Base-by-base conservation (phyloP, 352 stramenopile genomes). In the Saprolegnia parasitica region DNA sequence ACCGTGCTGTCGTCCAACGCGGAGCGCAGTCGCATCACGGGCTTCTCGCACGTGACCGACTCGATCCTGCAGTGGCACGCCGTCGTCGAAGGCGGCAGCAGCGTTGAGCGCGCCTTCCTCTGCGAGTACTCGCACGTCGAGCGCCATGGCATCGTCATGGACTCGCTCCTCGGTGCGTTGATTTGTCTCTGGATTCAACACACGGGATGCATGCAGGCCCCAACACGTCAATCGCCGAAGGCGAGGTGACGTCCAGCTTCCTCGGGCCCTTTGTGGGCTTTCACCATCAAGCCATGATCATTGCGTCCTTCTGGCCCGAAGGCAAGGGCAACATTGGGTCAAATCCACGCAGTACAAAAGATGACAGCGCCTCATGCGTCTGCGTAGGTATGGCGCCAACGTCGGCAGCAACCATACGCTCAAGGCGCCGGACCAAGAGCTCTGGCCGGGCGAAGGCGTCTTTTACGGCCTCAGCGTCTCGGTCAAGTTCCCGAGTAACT, bases 381-480 rank as follows among this genome's bases (percentile, higher is more conserved):
- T 35, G 29, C 29, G 29, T 62, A 70, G 63, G 0, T 70, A 70
- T n/a, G 94, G 94, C 32, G 93, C 92, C 56, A 98, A 99, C 72
- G 92, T 98, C 26, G 96, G 96, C 49, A 98, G 89, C 65, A 99
- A 99, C 76, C 96, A 99, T 77, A 99, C 96, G 50, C 73, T 95
- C n/a, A 93, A 93, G 57, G 85, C 84, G 0, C 87, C 87, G 0
- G 87, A 95, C 66, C 87, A 95, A 76, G 96, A 99, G 76, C 79
- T 95, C 2, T 85, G 93, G 47, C 83, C 86, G 0, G 96, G 96
- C 2, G 96, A 99, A 76, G 96, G 96, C 55, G 73, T 97, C 26
- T 99, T 99, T 77, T 99, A 96, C 76, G 96, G 96, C 0, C 78
- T 99, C 9, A 87, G 84, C 10, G 95, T 81, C 71, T 93, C 93